Evolutionary conservation across 176 grass and related monocot genomes (phyloP), one percentile per base, ranked within the genome.

Genomic region (Oropetium thomaeum): DNA sequence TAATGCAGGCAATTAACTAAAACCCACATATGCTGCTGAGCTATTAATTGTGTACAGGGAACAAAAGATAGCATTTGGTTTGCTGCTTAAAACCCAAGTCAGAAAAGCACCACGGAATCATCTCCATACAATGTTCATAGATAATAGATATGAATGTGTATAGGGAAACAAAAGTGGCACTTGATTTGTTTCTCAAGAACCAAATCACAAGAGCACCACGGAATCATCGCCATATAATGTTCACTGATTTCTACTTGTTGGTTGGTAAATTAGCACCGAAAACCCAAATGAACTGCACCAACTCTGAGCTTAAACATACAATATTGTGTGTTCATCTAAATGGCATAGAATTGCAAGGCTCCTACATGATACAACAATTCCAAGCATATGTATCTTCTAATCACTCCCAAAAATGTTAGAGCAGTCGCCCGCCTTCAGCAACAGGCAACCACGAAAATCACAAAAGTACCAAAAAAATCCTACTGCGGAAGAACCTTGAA

Each of bases 381-480:
- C 12, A 64, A 3, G 6, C 40, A 8, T 27, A 45, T 9, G n/a
- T n/a, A 26, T 28, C 63, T 19, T 13, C 25, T 49, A 73, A 60
- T 40, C 28, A 11, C 13, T 42, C 67, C 3, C 20, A 47, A 59
- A 59, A 68, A 13, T 27, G 10, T 23, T 26, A 66, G 52, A 81
- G 58, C 10, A 25, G 33, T n/a, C 47, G 1, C 35, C 35, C 20
- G 10, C 8, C 19, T 67, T 44, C 22, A 41, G 49, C 47, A 73
- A 71, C 26, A 16, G 33, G 49, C 47, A 73, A 71, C 26, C 52
- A 28, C 13, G 5, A 48, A 7, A 15, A 43, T 76, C 47, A 33
- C 78, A 70, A 63, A 63, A 8, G 8, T 26, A 32, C 28, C 62
- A 3, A 76, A 74, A 79, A 70, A 47, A 40, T 65, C 35, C 20